Evolutionary conservation across 176 grass and related monocot species (phyloP), one percentile per base, ranked within the genome.

Genomic region (Chrysopogon serrulatus): DNA sequence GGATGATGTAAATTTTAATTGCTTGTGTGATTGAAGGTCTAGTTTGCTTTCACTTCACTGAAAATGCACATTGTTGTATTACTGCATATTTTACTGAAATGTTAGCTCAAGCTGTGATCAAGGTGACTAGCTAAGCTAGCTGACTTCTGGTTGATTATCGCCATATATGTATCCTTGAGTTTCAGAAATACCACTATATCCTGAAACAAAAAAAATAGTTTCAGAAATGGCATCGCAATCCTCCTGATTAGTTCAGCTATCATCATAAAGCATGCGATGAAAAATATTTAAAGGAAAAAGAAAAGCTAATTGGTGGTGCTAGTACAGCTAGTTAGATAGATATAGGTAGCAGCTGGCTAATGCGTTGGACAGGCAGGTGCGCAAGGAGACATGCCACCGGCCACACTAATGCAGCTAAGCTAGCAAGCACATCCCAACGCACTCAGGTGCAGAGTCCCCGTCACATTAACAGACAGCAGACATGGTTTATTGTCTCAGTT

Each of bases 391-490:
- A 24, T n/a, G 53, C 8, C 53, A 57, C 53, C 53, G n/a, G n/a
- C n/a, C 23, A 57, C 9, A 24, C 26, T 78, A 32, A 31, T 47
- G 37, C 53, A 61, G 76, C 27, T 33, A 59, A 61, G 76, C 27
- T 33, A 59, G 31, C 35, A 45, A 24, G 51, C 56, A 76, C 71
- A 36, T 76, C 68, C 68, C 66, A 72, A 65, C 84, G 17, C 76
- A 79, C 57, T 72, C 14, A 35, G 84, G 34, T 79, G 66, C 67
- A 63, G 39, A n/a, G 68, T 86, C 67, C 41, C 14, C 45, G 44
- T 79, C 84, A 17, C 36, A 42, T 69, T 43, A 43, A 78, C 75
- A 53, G 18, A 21, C 28, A 77, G 24, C 28, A 77, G 24, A 62
- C 41, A 5, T 1, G 21, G 4, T 36, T 67, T 18, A n/a, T n/a